Percentiles rank a stretch among this genome's conserved stretches.
These are phyloP conservation scores for Dipteronia sinensis DNA, from an alignment of 345 rosid species.

Conservation along the genomic window DNA sequence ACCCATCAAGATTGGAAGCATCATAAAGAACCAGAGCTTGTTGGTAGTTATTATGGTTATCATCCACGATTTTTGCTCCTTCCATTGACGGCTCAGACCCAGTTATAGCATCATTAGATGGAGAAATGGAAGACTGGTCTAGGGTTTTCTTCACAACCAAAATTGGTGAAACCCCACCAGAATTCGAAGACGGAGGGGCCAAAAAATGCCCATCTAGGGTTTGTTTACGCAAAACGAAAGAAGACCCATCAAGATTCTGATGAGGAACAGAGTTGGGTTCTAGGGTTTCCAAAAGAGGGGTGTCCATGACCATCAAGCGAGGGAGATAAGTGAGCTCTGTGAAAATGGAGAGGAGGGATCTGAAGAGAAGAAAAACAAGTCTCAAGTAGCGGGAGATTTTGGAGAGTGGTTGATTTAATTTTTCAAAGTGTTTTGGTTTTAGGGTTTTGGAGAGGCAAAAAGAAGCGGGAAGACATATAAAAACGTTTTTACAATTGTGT, in stretches of 20 bases:
- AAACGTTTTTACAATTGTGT: not conserved
- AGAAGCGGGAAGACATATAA: slow-evolving; percentile 22
- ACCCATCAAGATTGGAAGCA: not conserved
- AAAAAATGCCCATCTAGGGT: not conserved
- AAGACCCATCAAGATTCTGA: not conserved
- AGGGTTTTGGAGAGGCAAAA: not conserved
- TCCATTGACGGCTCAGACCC: not conserved
- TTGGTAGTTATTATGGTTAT: not conserved
- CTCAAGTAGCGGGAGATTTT: not conserved
- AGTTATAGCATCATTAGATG: too few relatives aligned
- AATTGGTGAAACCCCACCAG: not conserved
- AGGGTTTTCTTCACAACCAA: not conserved
- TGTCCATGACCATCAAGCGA: not conserved
- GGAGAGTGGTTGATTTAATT: not conserved
- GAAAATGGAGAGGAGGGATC: not conserved
- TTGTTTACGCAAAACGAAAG: not conserved
- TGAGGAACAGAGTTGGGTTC: not conserved
- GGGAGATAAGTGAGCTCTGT: not conserved
- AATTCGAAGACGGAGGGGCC: slow-evolving; percentile 2
- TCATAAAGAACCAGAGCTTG: not conserved
- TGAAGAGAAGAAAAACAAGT: not conserved
- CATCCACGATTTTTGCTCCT: not conserved
- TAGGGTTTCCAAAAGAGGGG: not conserved
- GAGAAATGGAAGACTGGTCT: not conserved
- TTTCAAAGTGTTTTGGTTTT: not conserved